Conservation (phyloP, 225 moss, liverwort and hornwort species). For the Sphagnum tenellum region DNA sequence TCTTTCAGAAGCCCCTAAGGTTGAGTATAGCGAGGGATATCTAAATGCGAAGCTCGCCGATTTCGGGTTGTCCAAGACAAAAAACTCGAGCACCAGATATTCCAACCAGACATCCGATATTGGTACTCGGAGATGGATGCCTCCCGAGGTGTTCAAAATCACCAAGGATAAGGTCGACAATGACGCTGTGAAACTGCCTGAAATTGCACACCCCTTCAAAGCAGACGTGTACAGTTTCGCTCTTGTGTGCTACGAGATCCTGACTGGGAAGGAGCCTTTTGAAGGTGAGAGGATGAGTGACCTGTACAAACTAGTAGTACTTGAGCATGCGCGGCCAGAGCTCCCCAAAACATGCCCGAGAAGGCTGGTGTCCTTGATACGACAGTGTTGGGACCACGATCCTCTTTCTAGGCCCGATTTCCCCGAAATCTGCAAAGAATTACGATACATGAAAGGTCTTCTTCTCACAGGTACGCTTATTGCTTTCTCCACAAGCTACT, state of each 20-base stretch:
- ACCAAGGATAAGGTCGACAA: too few species aligned
- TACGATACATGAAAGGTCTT: slow-evolving; percentile 18
- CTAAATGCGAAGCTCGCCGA: slow-evolving; percentile 9
- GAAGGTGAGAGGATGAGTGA: neutral
- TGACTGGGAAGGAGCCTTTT: slow-evolving; percentile 7
- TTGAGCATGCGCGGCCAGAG: neutral
- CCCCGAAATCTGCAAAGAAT: slow-evolving; percentile 13
- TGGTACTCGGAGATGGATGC: slow-evolving; percentile 8
- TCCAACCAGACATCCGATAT: neutral
- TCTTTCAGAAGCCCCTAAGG: neutral
- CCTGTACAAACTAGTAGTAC: neutral
- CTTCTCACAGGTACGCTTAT: slow-evolving; percentile 13
- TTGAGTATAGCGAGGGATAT: neutral
- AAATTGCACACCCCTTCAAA: slow-evolving; percentile 5
- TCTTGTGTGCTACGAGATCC: slow-evolving; percentile 8
- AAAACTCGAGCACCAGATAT: neutral
- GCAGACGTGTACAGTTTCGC: slow-evolving; percentile 15
- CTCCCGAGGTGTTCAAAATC: slow-evolving; percentile 12
- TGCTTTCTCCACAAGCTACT: neutral
- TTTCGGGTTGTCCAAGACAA: slow-evolving; percentile 12
- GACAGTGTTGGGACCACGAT: slow-evolving; percentile 6
- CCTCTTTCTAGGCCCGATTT: slow-evolving; percentile 9
- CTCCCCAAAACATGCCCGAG: neutral
- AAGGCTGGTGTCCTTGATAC: slow-evolving; percentile 3
- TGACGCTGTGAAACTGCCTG: neutral